phyloP scores from a whole-genome alignment of 495 filamentous ascomycete genomes.

The Penicillium macrosclerotiorum region DNA sequence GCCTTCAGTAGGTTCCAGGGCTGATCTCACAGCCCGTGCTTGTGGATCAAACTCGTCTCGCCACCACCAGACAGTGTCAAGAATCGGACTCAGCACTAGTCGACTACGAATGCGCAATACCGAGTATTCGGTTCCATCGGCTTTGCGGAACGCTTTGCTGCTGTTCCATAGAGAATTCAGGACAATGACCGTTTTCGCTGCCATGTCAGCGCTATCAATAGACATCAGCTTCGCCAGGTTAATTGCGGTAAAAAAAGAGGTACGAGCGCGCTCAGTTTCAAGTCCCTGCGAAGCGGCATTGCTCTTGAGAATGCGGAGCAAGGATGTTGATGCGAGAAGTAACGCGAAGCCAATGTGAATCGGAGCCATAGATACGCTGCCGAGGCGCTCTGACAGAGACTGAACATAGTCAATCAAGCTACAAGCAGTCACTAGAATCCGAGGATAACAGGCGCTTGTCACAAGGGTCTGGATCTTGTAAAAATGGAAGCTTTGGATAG shows the following conservation, averaged over 20 bases:
- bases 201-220: conserved; percentile 35
- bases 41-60: conserved; percentile 44
- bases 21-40: conserved; percentile 11
- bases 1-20: conserved; percentile 17
- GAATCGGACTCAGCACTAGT: conserved; percentile 37
- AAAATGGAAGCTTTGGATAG: conserved; percentile 43
- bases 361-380: conserved; percentile 26
- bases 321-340: conserved; percentile 31
- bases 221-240: conserved; percentile 40
- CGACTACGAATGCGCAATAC: conserved; percentile 43
- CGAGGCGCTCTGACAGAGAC: conserved; percentile 19
- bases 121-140: conserved; percentile 38
- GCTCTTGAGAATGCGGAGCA: conserved; percentile 44
- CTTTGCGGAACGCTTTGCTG: conserved; percentile 41
- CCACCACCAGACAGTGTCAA: conserved; percentile 53
- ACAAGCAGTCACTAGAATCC: conserved; percentile 35
- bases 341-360: conserved; percentile 31
- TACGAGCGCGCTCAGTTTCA: conserved; percentile 32
- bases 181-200: conserved; percentile 31
- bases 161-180: conserved; percentile 47
- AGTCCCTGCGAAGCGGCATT: conserved; percentile 20
- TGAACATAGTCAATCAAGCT: conserved; percentile 33
- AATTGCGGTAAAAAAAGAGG: conserved; percentile 35
- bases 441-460: conserved; percentile 30
- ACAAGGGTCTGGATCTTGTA: conserved; percentile 34